Percentiles rank a stretch among this genome's conserved stretches.
Evolutionary conservation across 163 green algal genomes (phyloP).

Genomic region (Scenedesmus sp.): DNA sequence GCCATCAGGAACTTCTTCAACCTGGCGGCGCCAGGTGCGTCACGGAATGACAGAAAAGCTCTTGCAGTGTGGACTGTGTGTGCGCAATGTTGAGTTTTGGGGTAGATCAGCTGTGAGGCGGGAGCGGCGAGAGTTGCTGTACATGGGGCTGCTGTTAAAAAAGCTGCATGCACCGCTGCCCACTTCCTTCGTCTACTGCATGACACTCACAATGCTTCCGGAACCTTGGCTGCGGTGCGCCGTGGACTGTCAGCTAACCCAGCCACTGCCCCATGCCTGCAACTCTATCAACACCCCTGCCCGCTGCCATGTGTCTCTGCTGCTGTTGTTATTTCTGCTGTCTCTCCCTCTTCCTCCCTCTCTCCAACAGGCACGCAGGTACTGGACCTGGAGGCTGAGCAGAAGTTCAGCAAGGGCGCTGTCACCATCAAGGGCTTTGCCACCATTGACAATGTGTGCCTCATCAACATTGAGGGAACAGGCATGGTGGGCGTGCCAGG

Average conservation of each 20-base stretch:
- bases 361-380: conserved; percentile 77
- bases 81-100: no score
- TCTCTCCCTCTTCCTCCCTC: background rate
- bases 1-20: conserved; percentile 99
- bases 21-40: conserved; percentile 73
- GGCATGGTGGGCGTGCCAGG: conserved; percentile 97
- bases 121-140: no score
- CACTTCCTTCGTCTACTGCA: no score
- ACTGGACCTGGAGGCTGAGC: conserved; percentile 64
- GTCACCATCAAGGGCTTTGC: conserved; percentile 95
- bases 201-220: no score
- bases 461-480: conserved; percentile 98
- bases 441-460: conserved; percentile 95
- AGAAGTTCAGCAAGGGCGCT: conserved; percentile 57
- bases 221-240: no score
- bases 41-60: background rate
- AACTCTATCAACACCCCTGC: background rate
- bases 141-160: no score
- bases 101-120: no score
- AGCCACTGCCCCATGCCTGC: no score
- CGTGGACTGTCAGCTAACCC: no score
- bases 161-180: no score
- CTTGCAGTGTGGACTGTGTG: no score
- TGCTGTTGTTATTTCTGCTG: background rate
- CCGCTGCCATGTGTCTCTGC: no score